These are phyloP conservation scores for Wickerhamomyces sp. DNA, from an alignment of 1,139 yeast genomes.

Conservation along the genomic window DNA sequence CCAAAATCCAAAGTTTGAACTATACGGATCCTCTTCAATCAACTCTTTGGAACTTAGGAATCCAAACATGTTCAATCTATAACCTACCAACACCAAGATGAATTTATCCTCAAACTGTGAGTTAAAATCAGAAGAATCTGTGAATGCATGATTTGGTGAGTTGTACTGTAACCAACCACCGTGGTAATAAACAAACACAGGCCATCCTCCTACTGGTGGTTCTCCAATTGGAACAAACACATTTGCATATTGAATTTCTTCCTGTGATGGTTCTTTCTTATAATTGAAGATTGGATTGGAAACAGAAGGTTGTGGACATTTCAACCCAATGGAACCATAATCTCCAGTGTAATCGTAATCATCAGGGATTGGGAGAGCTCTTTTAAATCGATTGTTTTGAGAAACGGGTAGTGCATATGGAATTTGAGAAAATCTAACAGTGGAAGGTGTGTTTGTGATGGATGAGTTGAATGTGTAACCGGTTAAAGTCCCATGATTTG, in stretches of 20 bases:
- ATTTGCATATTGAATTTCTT: conserved; percentile 32
- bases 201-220: conserved; percentile 33
- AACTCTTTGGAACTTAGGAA: conserved; percentile 25
- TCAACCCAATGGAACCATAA: conserved; percentile 26
- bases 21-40: conserved; percentile 6
- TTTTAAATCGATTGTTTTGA: conserved; percentile 24
- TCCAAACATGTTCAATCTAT: conserved; percentile 35
- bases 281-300: conserved; percentile 23
- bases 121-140: conserved; percentile 5
- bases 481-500: conserved; percentile 1
- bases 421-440: conserved; percentile 2
- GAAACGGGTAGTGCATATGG: conserved; percentile 4
- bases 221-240: conserved; percentile 32
- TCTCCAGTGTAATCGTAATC: conserved; percentile 32
- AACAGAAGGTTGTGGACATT: conserved; percentile 33
- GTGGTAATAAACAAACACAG: conserved; percentile 27
- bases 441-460: not conserved
- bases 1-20: conserved; percentile 38
- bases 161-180: conserved; percentile 38
- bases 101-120: conserved; percentile 19
- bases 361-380: conserved; percentile 25
- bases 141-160: conserved; percentile 18
- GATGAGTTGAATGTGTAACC: conserved; percentile 2
- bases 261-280: conserved; percentile 21
- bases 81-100: conserved; percentile 33